phyloP scores from a whole-genome alignment of 345 rosid genomes.

The Lagerstroemia speciosa region DNA sequence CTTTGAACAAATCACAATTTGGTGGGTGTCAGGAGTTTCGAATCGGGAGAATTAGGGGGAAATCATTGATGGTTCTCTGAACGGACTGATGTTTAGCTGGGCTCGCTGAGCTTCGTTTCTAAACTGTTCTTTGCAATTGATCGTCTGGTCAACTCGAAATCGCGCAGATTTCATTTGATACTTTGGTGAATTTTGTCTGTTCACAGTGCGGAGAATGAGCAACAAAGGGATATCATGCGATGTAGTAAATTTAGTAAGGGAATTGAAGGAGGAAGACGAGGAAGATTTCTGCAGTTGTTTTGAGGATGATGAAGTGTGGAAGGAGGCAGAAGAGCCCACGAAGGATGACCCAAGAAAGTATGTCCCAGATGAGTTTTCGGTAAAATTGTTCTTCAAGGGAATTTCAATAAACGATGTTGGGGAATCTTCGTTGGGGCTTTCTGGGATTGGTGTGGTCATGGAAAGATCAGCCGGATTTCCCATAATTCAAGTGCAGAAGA shows the following conservation, averaged over 20 bases:
- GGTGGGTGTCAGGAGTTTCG: neutral
- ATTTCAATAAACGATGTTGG: constrained; percentile 45
- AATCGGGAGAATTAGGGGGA: neutral
- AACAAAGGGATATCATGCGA: constrained; percentile 25
- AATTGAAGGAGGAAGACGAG: constrained; percentile 55
- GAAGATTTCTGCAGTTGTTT: constrained; percentile 94
- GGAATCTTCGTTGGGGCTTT: constrained; percentile 49
- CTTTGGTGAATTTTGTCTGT: neutral
- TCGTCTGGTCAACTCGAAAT: neutral
- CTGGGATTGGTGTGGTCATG: constrained; percentile 86
- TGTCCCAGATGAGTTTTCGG: constrained; percentile 52
- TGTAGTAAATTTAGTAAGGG: constrained; percentile 29
- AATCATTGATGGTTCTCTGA: neutral
- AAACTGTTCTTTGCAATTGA: neutral
- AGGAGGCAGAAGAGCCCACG: constrained; percentile 47
- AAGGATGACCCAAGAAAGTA: constrained; percentile 34
- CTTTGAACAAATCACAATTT: neutral
- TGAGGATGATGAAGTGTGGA: constrained; percentile 88
- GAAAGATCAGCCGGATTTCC: constrained; percentile 49
- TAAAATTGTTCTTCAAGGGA: constrained; percentile 83
- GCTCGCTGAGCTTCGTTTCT: no score
- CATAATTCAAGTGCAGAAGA: constrained; percentile 75
- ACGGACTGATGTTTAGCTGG: neutral
- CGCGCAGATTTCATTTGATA: neutral
- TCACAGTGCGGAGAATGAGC: constrained; percentile 34